Base-by-base conservation (phyloP, 306 rosid genomes). In the Fragaria ananassa region DNA sequence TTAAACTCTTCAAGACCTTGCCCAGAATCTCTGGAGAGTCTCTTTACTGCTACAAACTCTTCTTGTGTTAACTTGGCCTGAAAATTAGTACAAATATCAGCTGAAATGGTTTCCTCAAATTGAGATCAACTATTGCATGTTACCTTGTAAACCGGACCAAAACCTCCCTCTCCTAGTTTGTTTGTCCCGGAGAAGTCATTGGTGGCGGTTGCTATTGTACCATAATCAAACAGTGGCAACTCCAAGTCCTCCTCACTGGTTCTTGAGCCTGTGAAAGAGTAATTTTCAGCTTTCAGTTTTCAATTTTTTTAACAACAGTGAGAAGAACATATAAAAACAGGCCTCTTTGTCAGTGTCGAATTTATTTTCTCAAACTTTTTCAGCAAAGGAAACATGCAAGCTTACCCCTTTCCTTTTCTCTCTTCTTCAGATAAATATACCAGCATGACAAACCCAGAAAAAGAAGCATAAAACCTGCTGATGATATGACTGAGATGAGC, bases 61-160 rank as follows among this genome's bases (percentile, higher is more conserved):
- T 82, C 83, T 21, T 53, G 35, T 8, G 56, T 3, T 21, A 75
- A 44, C 2, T 10, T 71, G 12, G 75, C 86, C 72, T 83, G 65
- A 10, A 37, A 45, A 19, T 15, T 46, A 3, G 44, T 23, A 39
- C 67, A 54, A 31, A 25, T 11, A 60, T 27, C 21, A 27, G 47
- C 65, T 35, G 39, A 2, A 9, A 37, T 13, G 12, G 3, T 39
- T 60, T 27, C 29, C 1, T 11, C 12, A 10, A 19, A 19, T 2
- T 9, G 29, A 25, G 37, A 25, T 60, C 66, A 27, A 27, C 66
- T 27, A 27, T 27, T 6, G 2, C 8, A 27, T 60, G 9, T 58
- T 74, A 89, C 89, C 91, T 86, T 89, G 70, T 79, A 87, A 81
- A 89, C 89, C 0, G 84, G 73, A 46, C 93, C 90, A 75, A 87